phyloP scores from a whole-genome alignment of 495 filamentous ascomycete species.

The Trichodelitschia bisporula region DNA sequence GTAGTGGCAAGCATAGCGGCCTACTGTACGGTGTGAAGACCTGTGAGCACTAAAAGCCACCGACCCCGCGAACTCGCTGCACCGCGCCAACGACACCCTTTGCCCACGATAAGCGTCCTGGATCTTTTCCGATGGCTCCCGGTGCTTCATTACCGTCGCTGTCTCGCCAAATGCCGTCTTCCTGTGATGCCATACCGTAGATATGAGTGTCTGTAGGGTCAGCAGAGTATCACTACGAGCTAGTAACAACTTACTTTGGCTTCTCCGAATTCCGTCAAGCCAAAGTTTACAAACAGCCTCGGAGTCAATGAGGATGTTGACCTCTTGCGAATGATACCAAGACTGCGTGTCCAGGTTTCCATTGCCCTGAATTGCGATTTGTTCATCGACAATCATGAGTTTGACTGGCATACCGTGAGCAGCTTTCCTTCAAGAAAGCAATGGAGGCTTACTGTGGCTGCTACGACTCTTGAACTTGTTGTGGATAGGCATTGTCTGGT shows the following conservation, averaged over 20 bases:
- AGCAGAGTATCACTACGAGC: background rate
- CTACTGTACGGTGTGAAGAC: too few species aligned
- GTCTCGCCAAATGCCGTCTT: conserved; percentile 39
- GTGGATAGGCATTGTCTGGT: conserved; percentile 38
- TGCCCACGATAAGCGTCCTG: conserved; percentile 33
- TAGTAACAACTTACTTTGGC: conserved; percentile 24
- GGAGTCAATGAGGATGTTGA: conserved; percentile 49
- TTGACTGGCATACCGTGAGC: conserved; percentile 23
- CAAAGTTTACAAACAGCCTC: conserved; percentile 31
- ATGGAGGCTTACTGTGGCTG: conserved; percentile 24
- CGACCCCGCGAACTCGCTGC: conserved; percentile 32
- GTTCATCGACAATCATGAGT: conserved; percentile 45
- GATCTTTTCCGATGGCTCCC: conserved; percentile 33
- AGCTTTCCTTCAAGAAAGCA: background rate
- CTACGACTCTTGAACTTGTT: conserved; percentile 33
- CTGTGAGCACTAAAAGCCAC: too few species aligned
- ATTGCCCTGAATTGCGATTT: conserved; percentile 42
- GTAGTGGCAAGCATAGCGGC: too few species aligned
- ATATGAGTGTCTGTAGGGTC: conserved; percentile 22
- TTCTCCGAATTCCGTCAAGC: conserved; percentile 33
- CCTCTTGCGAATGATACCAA: conserved; percentile 54
- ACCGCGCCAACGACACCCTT: conserved; percentile 37
- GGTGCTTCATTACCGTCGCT: conserved; percentile 25
- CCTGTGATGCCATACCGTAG: conserved; percentile 29
- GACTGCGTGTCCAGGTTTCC: conserved; percentile 67